phyloP scores from a whole-genome alignment of 176 grass and related monocot genomes.

The Calamus simplicifolius region DNA sequence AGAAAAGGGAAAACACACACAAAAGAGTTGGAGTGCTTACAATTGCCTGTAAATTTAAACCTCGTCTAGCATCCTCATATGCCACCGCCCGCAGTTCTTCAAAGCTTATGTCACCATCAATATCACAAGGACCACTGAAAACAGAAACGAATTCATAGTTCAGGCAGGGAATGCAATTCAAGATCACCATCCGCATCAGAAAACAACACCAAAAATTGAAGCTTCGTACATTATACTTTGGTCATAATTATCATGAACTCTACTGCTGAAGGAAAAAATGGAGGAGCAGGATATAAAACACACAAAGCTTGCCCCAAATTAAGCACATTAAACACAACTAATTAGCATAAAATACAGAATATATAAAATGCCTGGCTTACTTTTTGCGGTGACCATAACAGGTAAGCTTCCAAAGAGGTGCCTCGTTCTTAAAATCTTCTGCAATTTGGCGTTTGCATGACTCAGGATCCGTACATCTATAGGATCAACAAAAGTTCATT shows the following conservation, averaged over 20 bases:
- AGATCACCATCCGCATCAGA: no score
- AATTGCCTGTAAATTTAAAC: constrained; percentile 62
- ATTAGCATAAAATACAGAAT: not conserved
- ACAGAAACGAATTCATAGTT: constrained; percentile 1
- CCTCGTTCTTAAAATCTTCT: constrained; percentile 84
- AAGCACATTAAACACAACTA: not conserved
- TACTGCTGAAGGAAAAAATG: no score
- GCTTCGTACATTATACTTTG: no score
- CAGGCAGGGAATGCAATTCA: no score
- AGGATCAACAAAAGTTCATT: constrained; percentile 1
- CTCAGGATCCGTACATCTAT: constrained; percentile 63
- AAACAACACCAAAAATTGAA: no score
- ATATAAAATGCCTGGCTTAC: constrained; percentile 19
- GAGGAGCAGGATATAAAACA: no score
- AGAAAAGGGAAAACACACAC: not conserved
- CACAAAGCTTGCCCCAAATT: no score
- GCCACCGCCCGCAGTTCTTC: constrained; percentile 79
- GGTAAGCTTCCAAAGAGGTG: constrained; percentile 87
- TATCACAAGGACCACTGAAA: constrained; percentile 70
- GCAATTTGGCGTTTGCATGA: constrained; percentile 63
- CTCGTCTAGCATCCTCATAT: constrained; percentile 66
- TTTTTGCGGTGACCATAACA: constrained; percentile 72
- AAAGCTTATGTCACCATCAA: constrained; percentile 67
- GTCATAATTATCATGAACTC: no score
- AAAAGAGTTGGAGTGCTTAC: constrained; percentile 28